These are phyloP conservation scores for Pseudogymnoascus sp. DNA, from an alignment of 2,329 filamentous ascomycete genomes.

Conservation along the genomic window DNA sequence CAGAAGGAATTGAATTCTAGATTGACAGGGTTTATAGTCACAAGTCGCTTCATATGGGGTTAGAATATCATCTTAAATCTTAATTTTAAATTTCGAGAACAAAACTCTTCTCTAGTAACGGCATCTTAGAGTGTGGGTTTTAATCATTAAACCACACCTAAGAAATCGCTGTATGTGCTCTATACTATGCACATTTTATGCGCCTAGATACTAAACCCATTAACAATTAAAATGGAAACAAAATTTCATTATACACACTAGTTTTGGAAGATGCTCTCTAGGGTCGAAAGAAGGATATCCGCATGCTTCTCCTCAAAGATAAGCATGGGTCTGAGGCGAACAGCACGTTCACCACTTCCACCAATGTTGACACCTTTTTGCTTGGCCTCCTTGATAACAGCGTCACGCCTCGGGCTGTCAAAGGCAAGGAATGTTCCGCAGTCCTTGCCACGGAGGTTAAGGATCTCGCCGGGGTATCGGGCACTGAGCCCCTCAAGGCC, in stretches of 20 bases:
- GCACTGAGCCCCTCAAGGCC: slow-evolving; percentile 54
- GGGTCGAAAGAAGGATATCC: slow-evolving; percentile 67
- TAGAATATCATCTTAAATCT: neutral
- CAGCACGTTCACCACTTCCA: slow-evolving; percentile 58
- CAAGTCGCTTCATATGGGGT: neutral
- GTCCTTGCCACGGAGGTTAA: slow-evolving; percentile 68
- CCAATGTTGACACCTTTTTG: slow-evolving; percentile 66
- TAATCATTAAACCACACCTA: neutral
- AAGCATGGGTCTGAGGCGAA: slow-evolving; percentile 69
- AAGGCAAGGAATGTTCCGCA: slow-evolving; percentile 74
- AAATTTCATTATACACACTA: slow-evolving; percentile 11
- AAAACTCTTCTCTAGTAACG: neutral
- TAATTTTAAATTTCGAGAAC: neutral
- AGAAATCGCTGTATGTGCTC: neutral
- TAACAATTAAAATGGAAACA: neutral
- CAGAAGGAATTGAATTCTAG: neutral
- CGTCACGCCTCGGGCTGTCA: slow-evolving; percentile 61
- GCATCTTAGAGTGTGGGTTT: neutral
- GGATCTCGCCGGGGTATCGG: slow-evolving; percentile 60
- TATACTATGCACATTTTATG: neutral
- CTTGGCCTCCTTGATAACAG: slow-evolving; percentile 63
- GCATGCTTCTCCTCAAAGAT: slow-evolving; percentile 85
- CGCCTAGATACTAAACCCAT: neutral
- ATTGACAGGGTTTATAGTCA: neutral
- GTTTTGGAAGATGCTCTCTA: slow-evolving; percentile 49